A percentile compares a stretch with the other conserved stretches of the same genome.
Conservation (phyloP, 2,329 filamentous ascomycete species). For the Macrophomina phaseolina region DNA sequence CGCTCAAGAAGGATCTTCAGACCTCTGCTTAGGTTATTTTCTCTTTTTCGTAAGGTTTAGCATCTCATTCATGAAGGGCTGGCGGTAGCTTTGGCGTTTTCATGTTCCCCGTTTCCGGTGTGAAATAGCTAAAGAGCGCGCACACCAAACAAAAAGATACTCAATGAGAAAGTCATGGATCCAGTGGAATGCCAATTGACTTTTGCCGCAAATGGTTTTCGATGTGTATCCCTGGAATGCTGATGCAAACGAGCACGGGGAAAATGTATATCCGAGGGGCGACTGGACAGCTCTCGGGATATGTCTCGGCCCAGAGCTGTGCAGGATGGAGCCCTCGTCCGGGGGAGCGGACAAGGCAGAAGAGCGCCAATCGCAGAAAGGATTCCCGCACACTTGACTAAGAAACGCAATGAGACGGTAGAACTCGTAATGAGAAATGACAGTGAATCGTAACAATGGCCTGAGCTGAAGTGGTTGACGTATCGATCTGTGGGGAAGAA, state of each 20-base stretch:
- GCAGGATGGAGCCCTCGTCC: constrained; percentile 1
- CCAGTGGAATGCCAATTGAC: constrained; percentile 24
- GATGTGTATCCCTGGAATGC: background rate
- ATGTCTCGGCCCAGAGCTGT: background rate
- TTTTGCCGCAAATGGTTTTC: background rate
- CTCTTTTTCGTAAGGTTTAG: constrained; percentile 26
- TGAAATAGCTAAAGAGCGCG: constrained; percentile 24
- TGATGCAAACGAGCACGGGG: background rate
- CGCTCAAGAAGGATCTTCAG: constrained; percentile 95
- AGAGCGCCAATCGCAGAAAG: background rate
- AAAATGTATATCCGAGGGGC: constrained; percentile 1
- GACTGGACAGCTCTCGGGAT: background rate
- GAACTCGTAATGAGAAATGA: background rate
- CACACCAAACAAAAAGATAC: constrained; percentile 28
- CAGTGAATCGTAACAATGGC: background rate
- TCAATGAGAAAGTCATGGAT: constrained; percentile 27
- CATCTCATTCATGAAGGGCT: constrained; percentile 40
- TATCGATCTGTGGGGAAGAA: constrained; percentile 2
- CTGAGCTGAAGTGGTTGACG: background rate
- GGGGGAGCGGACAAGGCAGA: background rate
- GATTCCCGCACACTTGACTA: background rate
- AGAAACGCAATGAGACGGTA: background rate
- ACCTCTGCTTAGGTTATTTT: constrained; percentile 53
- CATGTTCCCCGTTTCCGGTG: constrained; percentile 29
- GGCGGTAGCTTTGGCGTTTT: constrained; percentile 45